Evolutionary conservation across 2,329 filamentous ascomycete species (phyloP).

Genomic region (Aureobasidium mangrovei): DNA sequence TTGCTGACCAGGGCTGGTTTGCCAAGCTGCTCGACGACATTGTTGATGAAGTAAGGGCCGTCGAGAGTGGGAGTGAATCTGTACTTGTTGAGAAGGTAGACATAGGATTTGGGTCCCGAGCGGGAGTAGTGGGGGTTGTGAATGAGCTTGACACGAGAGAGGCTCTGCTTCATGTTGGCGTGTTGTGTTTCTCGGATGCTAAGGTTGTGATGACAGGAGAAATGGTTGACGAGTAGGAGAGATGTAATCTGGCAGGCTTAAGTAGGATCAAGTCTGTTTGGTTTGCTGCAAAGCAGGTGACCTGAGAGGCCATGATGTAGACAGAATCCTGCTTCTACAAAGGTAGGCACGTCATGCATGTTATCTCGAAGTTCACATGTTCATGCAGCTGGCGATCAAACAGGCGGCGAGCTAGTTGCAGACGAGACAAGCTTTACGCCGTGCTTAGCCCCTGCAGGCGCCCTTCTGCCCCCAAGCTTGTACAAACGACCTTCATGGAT

Average conservation of each 20-base stretch:
- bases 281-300: neutral
- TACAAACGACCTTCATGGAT: neutral
- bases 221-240: constrained; percentile 18
- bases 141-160: constrained; percentile 21
- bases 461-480: neutral
- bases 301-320: neutral
- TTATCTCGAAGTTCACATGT: neutral
- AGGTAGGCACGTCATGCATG: neutral
- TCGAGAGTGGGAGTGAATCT: constrained; percentile 53
- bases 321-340: neutral
- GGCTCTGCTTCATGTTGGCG: constrained; percentile 17
- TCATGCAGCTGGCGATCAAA: constrained; percentile 7
- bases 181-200: constrained; percentile 17
- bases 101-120: constrained; percentile 25
- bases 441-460: constrained; percentile 6
- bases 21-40: constrained; percentile 41
- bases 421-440: constrained; percentile 9
- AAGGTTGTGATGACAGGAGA: constrained; percentile 3
- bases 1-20: constrained; percentile 29
- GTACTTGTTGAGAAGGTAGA: constrained; percentile 26
- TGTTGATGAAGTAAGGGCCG: constrained; percentile 51
- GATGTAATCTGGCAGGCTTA: constrained; percentile 16
- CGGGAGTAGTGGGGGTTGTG: constrained; percentile 23
- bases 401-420: neutral
- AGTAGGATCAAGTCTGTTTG: neutral